Conservation (phyloP, 2,329 filamentous ascomycete species). For the Sporothrix schenckii region DNA sequence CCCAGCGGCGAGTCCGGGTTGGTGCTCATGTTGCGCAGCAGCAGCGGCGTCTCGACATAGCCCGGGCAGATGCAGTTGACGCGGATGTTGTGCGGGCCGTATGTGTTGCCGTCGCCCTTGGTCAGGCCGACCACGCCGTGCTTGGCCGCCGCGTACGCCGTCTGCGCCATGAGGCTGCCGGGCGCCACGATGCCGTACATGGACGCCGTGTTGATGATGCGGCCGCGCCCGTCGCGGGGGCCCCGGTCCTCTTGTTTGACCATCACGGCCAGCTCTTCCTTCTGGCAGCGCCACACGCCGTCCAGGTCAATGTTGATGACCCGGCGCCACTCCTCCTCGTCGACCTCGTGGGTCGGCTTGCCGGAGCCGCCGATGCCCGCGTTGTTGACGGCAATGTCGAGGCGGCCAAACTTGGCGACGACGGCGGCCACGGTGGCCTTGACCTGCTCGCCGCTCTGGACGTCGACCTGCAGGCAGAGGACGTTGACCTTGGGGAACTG, state of each 20-base stretch:
- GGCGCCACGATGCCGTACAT: slow-evolving; percentile 55
- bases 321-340: slow-evolving; percentile 53
- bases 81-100: slow-evolving; percentile 55
- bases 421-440: slow-evolving; percentile 48
- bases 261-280: slow-evolving; percentile 57
- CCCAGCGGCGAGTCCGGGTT: slow-evolving; percentile 42
- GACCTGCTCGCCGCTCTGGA: slow-evolving; percentile 49
- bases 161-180: slow-evolving; percentile 44
- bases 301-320: slow-evolving; percentile 58
- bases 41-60: slow-evolving; percentile 35
- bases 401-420: slow-evolving; percentile 52
- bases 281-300: slow-evolving; percentile 61
- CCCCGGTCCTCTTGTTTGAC: slow-evolving; percentile 51
- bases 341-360: slow-evolving; percentile 50
- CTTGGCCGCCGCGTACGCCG: slow-evolving; percentile 56
- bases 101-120: slow-evolving; percentile 56
- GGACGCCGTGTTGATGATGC: slow-evolving; percentile 59
- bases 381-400: slow-evolving; percentile 61
- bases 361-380: slow-evolving; percentile 54
- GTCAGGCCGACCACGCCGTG: slow-evolving; percentile 59
- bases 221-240: slow-evolving; percentile 49
- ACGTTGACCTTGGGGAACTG: slow-evolving; percentile 46
- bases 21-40: slow-evolving; percentile 36
- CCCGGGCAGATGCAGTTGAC: slow-evolving; percentile 65
- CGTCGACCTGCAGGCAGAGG: slow-evolving; percentile 49